phyloP scores from a whole-genome alignment of 352 stramenopile species.

The Pilasporangium apinafurcum region DNA sequence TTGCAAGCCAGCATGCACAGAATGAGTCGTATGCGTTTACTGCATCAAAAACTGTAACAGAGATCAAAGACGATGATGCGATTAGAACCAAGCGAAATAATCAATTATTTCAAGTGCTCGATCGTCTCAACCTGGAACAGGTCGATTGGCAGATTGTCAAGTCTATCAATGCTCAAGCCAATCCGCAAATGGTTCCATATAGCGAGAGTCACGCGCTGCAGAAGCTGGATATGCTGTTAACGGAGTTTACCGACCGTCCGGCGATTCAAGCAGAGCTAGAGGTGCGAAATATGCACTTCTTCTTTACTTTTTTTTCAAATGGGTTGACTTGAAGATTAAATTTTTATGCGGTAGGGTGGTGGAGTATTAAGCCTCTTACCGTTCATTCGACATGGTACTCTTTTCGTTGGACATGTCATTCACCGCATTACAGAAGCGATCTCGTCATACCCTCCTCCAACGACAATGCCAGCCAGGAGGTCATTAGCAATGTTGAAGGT shows the following conservation, averaged over 20 bases:
- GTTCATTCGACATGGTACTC: slow-evolving; percentile 60
- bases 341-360: slow-evolving; percentile 14
- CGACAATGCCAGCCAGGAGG: slow-evolving; percentile 39
- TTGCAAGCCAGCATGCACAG: slow-evolving; percentile 9
- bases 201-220: slow-evolving; percentile 43
- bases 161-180: slow-evolving; percentile 28
- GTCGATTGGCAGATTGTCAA: slow-evolving; percentile 42
- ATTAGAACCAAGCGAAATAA: neutral
- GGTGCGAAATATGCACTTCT: slow-evolving; percentile 5
- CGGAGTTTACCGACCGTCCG: slow-evolving; percentile 25
- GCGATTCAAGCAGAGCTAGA: slow-evolving; percentile 65
- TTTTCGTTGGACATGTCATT: slow-evolving; percentile 54
- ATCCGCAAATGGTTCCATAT: slow-evolving; percentile 27
- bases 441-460: slow-evolving; percentile 20
- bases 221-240: slow-evolving; percentile 41
- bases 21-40: slow-evolving; percentile 25
- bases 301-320: neutral
- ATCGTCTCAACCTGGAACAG: slow-evolving; percentile 31
- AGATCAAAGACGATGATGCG: neutral
- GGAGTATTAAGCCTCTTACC: slow-evolving; percentile 69
- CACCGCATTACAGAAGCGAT: slow-evolving; percentile 35
- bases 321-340: neutral
- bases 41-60: slow-evolving; percentile 1
- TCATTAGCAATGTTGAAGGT: slow-evolving; percentile 59
- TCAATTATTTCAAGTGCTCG: slow-evolving; percentile 7